Conservation (phyloP, 495 filamentous ascomycete genomes). For the Pseudomonodictys pantanalensis region DNA sequence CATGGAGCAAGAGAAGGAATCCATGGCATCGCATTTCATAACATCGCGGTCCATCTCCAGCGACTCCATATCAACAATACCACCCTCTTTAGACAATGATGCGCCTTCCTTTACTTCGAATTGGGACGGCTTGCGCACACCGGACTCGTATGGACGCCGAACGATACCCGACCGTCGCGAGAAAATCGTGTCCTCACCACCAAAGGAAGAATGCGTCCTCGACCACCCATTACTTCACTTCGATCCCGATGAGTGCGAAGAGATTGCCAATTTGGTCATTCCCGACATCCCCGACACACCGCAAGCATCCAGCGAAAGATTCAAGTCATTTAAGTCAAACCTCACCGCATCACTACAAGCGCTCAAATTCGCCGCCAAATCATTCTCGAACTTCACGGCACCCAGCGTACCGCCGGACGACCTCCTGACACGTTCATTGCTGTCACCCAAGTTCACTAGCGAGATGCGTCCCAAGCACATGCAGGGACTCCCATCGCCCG, state of each 20-base stretch:
- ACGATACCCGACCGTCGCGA: slow-evolving; percentile 22
- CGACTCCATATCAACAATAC: slow-evolving; percentile 41
- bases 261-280: slow-evolving; percentile 17
- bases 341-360: slow-evolving; percentile 87
- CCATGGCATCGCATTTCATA: slow-evolving; percentile 5
- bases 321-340: slow-evolving; percentile 78
- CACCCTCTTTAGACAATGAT: slow-evolving; percentile 40
- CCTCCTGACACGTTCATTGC: slow-evolving; percentile 80
- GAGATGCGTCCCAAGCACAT: slow-evolving; percentile 81
- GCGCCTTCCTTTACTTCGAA: slow-evolving; percentile 27
- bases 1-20: slow-evolving; percentile 29
- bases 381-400: slow-evolving; percentile 71
- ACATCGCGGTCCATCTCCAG: slow-evolving; percentile 37
- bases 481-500: slow-evolving; percentile 73
- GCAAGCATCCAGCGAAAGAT: slow-evolving; percentile 7
- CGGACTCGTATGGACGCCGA: slow-evolving; percentile 17
- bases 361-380: slow-evolving; percentile 78
- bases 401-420: slow-evolving; percentile 75
- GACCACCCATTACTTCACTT: slow-evolving; percentile 40
- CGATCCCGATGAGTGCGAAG: slow-evolving; percentile 30
- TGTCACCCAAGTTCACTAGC: slow-evolving; percentile 80
- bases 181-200: slow-evolving; percentile 32
- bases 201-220: slow-evolving; percentile 35
- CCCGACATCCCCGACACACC: slow-evolving; percentile 36
- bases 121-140: slow-evolving; percentile 34